Evolutionary conservation across 2,329 filamentous ascomycete genomes (phyloP), one percentile per base, ranked within the genome.

Genomic region (Stagonosporopsis rhizophila): DNA sequence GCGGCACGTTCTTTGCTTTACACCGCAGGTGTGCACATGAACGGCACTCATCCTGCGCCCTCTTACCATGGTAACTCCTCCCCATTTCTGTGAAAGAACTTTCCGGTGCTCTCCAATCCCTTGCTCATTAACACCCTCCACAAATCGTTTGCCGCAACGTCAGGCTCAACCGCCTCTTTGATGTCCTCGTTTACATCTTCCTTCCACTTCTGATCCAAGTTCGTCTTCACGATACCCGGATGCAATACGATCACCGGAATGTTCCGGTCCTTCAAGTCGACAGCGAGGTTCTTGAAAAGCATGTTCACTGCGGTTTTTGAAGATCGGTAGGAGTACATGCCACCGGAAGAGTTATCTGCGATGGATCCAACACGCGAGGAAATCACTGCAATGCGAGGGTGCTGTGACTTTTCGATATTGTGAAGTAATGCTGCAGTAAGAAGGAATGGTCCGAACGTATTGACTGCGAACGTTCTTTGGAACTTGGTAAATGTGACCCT

Each of bases 221-320:
- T 56, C 7, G 75, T 79, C 58, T 70, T 76, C 19, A 80, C 78
- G 34, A 74, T 76, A 0, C 76, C 79, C 5, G 80, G 79, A 64
- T 82, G 79, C 60, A 82, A 56, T 25, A 81, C 48, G 27, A 74
- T 61, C 2, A 81, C 78, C 5, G 74, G 68, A 3, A 81, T 71
- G 8, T 75, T 73, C 51, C 76, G 73, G 3, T 69, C 69, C 47
- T 62, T 70, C 50, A 81, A 56, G 58, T 81, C 79, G 45, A 80
- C 62, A 2, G 77, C 72, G 63, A 81, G 56, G 52, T 68, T 78
- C 66, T 80, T 79, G 44, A 77, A 79, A 14, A 82, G 65, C 34
- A 69, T 74, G 57, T 81, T 80, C 25, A 81, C 73, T 7, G 78
- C 80, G 5, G 80, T 75, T 60, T 81, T 81, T 11, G 69, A 76